Base-by-base conservation (phyloP, 176 grass and related monocot species). In the Cocos nucifera region DNA sequence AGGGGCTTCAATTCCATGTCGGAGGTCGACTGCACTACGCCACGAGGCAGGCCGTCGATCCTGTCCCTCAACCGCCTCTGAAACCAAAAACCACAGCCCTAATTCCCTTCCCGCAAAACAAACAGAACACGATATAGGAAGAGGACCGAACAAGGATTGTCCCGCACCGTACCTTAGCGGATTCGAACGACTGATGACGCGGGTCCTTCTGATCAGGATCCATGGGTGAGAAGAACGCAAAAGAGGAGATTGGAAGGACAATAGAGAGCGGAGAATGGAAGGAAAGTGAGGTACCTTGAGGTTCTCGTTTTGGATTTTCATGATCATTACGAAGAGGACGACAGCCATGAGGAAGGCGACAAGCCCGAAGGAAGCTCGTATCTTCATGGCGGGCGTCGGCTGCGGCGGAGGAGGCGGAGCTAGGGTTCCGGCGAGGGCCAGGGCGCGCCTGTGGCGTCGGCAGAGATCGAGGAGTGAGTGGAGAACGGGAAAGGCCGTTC, bases 1-100 rank as follows among this genome's bases (percentile, higher is more conserved):
- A 95, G 80, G 56, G 86, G 77, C 25, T 82, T 88, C 63, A 95
- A 67, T 56, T 81, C 81, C 79, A 95, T 80, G 80, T 95, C 83
- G 18, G 90, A 89, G 57, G 78, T 72, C 65, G 79, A 63, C 7
- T 89, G 44, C 17, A 95, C 77, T 19, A 96, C 90, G 57, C 91
- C 91, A 22, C 78, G 83, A 12, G 91, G 91, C 71, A 96, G 57
- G 56, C 78, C 83, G 21, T 84, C 72, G 18, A 85, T 67, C 57
- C 54, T 71, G 15, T 66, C 64, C 67, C 63, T 75, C 67, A 75
- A 74, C 50, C 20, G 27, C 22, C 63, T 61, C 86, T 79, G 77
- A 70, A 56, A 30, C 16, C 15, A 17, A 29, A 59, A 44, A 44
- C 35, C 35, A 44, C 8, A 44, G 35, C 35, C 0, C 35, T 44